Evolutionary conservation across 768 basidiomycete genomes (phyloP).

Genomic region (Cubamyces sp.): DNA sequence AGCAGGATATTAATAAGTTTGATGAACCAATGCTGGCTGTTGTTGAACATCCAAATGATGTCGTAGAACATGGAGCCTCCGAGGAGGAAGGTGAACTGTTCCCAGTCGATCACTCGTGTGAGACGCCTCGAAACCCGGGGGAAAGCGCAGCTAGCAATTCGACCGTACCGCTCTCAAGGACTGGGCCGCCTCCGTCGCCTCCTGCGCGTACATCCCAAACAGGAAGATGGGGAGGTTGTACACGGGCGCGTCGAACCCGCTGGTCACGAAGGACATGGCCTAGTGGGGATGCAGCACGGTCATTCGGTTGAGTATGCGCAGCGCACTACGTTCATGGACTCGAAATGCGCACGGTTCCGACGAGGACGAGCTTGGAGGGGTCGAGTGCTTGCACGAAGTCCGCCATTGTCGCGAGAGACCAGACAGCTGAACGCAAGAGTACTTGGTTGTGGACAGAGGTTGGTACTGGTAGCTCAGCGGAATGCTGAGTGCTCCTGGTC

Average conservation of each 20-base stretch:
- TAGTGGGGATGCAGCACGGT: neutral
- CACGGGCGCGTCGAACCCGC: constrained; percentile 58
- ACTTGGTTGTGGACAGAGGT: constrained; percentile 3
- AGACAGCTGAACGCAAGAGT: neutral
- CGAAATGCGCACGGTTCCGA: constrained; percentile 55
- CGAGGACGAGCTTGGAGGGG: constrained; percentile 67
- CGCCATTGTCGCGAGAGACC: constrained; percentile 40
- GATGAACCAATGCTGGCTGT: constrained; percentile 59
- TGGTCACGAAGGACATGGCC: constrained; percentile 63
- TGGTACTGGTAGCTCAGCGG: neutral
- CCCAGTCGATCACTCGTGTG: neutral
- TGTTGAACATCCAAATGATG: constrained; percentile 66
- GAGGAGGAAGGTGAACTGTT: constrained; percentile 68
- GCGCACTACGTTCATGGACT: neutral
- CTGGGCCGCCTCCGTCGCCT: constrained; percentile 63
- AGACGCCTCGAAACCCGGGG: neutral
- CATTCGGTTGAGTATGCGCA: neutral
- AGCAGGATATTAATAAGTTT: constrained; percentile 52
- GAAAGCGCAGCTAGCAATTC: neutral
- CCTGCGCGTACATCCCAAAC: constrained; percentile 76
- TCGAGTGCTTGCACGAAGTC: constrained; percentile 77
- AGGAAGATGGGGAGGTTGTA: constrained; percentile 88
- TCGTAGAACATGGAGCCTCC: constrained; percentile 67
- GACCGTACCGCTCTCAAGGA: constrained; percentile 65
- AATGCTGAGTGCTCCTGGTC: too few species aligned